These are phyloP conservation scores for Uronychia setigera DNA, from an alignment of 73 alveolate species.

Conservation along the genomic window DNA sequence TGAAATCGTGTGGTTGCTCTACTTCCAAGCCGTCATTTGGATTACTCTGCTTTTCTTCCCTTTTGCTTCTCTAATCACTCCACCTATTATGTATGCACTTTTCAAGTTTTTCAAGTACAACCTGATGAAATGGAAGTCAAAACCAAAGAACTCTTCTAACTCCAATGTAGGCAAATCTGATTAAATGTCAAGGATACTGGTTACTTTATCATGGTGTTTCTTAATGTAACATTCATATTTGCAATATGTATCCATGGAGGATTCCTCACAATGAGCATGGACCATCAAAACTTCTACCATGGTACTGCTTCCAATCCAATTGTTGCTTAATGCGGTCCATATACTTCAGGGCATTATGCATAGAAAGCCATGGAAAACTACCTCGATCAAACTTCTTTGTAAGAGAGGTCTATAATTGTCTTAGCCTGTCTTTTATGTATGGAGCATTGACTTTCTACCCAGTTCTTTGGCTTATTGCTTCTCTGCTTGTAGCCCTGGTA, in stretches of 20 bases:
- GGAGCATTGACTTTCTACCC: slow-evolving; percentile 40
- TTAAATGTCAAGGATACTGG: slow-evolving; percentile 55
- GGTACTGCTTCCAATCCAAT: slow-evolving; percentile 26
- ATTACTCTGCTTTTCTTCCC: slow-evolving; percentile 55
- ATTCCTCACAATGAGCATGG: slow-evolving; percentile 29
- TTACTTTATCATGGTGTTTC: slow-evolving; percentile 63
- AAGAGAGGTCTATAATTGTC: too few relatives aligned
- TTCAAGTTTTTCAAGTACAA: slow-evolving; percentile 49
- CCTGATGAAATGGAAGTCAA: slow-evolving; percentile 31
- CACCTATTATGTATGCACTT: slow-evolving; percentile 36
- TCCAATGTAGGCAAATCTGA: slow-evolving; percentile 30
- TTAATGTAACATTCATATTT: slow-evolving; percentile 56
- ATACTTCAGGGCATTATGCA: slow-evolving; percentile 17
- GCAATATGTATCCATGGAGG: slow-evolving; percentile 6
- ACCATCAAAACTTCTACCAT: slow-evolving; percentile 43
- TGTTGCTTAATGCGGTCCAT: slow-evolving; percentile 77
- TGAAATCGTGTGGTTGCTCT: slow-evolving; percentile 65
- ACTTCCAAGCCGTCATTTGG: slow-evolving; percentile 70
- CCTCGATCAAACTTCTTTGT: not conserved
- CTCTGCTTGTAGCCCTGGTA: slow-evolving; percentile 22
- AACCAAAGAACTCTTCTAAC: slow-evolving; percentile 52
- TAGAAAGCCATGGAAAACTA: slow-evolving; percentile 26
- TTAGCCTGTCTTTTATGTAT: slow-evolving; percentile 21
- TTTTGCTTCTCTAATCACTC: slow-evolving; percentile 40
- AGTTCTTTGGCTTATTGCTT: slow-evolving; percentile 45